These are phyloP conservation scores for Colletotrichum lindemuthianum DNA, from an alignment of 2,329 filamentous ascomycete species.

Conservation along the genomic window DNA sequence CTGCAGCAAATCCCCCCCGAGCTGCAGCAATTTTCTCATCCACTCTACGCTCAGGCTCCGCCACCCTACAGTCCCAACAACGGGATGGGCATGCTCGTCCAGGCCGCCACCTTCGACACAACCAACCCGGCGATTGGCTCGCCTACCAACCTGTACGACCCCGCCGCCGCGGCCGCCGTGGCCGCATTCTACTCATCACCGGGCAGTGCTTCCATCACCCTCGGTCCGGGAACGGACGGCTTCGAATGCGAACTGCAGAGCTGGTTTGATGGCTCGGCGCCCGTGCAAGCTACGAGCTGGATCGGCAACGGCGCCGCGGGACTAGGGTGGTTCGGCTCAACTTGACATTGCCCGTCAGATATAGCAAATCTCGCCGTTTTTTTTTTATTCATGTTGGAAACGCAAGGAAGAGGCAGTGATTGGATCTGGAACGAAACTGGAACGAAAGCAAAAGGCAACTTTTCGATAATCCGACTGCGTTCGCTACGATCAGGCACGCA, in stretches of 20 bases:
- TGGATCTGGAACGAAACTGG: too few relatives aligned
- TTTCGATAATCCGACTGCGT: too few relatives aligned
- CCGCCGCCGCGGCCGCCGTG: conserved; percentile 11
- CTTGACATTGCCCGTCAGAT: not conserved
- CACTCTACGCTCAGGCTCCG: conserved; percentile 36
- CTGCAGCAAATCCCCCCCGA: conserved; percentile 36
- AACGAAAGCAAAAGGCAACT: too few relatives aligned
- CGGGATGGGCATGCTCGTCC: conserved; percentile 54
- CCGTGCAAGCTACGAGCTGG: conserved; percentile 31
- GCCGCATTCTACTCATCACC: conserved; percentile 32
- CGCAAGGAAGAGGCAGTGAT: not conserved
- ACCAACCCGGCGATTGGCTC: conserved; percentile 36
- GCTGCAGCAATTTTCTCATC: conserved; percentile 30
- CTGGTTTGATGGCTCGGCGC: conserved; percentile 34
- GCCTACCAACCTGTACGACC: conserved; percentile 39
- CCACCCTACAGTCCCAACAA: conserved; percentile 42
- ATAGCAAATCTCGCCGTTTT: too few relatives aligned
- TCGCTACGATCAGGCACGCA: too few relatives aligned
- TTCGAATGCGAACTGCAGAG: conserved; percentile 57
- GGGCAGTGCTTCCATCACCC: conserved; percentile 38
- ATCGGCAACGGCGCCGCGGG: conserved; percentile 34
- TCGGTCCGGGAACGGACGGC: conserved; percentile 53
- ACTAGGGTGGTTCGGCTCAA: conserved; percentile 26
- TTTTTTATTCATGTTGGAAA: not conserved
- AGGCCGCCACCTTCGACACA: conserved; percentile 49